phyloP scores from a whole-genome alignment of 768 basidiomycete genomes.

The Porpolomopsis calyptriformis region DNA sequence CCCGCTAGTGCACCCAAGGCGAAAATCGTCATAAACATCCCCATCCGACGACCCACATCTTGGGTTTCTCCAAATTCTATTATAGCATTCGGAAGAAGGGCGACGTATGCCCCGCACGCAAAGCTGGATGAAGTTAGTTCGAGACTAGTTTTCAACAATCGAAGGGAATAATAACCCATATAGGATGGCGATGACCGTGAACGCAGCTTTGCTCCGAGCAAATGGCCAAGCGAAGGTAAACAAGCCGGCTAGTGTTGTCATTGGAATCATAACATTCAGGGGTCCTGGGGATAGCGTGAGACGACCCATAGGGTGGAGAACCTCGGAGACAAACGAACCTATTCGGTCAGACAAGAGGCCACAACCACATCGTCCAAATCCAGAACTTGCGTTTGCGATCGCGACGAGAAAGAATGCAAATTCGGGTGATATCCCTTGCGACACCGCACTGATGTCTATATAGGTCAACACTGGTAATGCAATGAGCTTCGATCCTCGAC shows the following conservation, averaged over 20 bases:
- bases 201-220: slow-evolving; percentile 26
- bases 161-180: slow-evolving; percentile 36
- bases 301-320: background rate
- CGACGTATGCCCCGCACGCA: slow-evolving; percentile 51
- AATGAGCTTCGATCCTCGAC: background rate
- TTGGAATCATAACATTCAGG: slow-evolving; percentile 48
- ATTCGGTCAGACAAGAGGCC: slow-evolving; percentile 41
- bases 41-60: slow-evolving; percentile 56
- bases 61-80: slow-evolving; percentile 48
- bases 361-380: slow-evolving; percentile 40
- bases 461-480: slow-evolving; percentile 39
- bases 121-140: slow-evolving; percentile 28
- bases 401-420: slow-evolving; percentile 51
- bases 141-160: background rate
- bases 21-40: slow-evolving; percentile 52
- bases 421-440: slow-evolving; percentile 33
- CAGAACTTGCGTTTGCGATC: slow-evolving; percentile 50
- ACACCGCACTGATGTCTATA: slow-evolving; percentile 41
- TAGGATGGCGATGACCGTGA: slow-evolving; percentile 40
- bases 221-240: slow-evolving; percentile 56
- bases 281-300: slow-evolving; percentile 30
- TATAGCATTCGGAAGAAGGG: slow-evolving; percentile 45
- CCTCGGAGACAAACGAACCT: slow-evolving; percentile 21
- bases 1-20: slow-evolving; percentile 57
- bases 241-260: slow-evolving; percentile 36